phyloP scores from a whole-genome alignment of 148 eudicot species.

The Fagopyrum esculentum region DNA sequence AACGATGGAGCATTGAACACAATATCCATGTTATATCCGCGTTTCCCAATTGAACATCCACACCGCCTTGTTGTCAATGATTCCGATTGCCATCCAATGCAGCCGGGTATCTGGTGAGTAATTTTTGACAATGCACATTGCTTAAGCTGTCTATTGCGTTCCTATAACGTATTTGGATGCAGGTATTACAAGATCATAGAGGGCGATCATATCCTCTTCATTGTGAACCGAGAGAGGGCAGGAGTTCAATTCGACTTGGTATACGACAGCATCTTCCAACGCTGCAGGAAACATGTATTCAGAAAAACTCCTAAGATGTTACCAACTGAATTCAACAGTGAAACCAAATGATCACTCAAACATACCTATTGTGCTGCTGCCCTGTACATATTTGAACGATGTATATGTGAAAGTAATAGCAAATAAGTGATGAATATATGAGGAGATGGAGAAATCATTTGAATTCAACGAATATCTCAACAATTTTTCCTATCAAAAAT shows the following conservation, averaged over 20 bases:
- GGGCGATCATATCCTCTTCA: conserved; percentile 88
- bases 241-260: conserved; percentile 81
- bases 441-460: too few species aligned
- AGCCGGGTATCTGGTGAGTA: conserved; percentile 85
- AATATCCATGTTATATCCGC: conserved; percentile 85
- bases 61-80: conserved; percentile 51
- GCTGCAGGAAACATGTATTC: conserved; percentile 82
- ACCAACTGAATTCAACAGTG: conserved; percentile 33
- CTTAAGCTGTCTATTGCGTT: background rate
- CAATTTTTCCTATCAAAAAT: too few species aligned
- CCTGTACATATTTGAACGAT: background rate
- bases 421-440: background rate
- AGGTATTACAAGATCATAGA: conserved; percentile 93
- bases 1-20: conserved; percentile 96
- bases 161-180: conserved; percentile 14
- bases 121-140: background rate
- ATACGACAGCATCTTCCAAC: conserved; percentile 85
- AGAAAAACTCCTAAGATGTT: conserved; percentile 50
- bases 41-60: conserved; percentile 76
- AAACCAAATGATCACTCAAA: background rate
- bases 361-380: background rate
- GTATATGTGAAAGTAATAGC: background rate
- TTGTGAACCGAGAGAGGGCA: conserved; percentile 80
- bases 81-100: conserved; percentile 71
- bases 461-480: too few species aligned